Conservation (phyloP, 129 eudicot species). For the carrot (Daucus carota) region DNA sequence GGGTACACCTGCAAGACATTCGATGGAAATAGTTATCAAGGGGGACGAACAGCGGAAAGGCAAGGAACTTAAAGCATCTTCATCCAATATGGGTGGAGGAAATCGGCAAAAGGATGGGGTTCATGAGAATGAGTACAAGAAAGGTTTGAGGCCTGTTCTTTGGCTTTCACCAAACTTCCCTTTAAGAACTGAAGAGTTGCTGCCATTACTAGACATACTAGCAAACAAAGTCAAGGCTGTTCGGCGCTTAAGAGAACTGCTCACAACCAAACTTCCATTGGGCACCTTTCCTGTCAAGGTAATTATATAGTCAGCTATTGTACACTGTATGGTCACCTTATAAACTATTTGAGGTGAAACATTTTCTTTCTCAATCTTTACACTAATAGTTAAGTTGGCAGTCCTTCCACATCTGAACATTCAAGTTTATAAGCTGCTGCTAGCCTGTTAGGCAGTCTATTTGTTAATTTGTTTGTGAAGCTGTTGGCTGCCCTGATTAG, state of each 20-base stretch:
- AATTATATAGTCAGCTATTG: not conserved
- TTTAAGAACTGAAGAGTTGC: constrained; percentile 68
- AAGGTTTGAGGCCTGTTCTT: constrained; percentile 87
- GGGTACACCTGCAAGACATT: constrained; percentile 23
- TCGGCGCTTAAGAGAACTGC: constrained; percentile 76
- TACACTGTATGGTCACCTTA: not conserved
- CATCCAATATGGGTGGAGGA: constrained; percentile 34
- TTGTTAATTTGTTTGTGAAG: not conserved
- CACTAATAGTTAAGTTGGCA: not conserved
- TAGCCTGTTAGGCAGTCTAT: not conserved
- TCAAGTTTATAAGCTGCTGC: not conserved
- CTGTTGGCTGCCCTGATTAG: not conserved
- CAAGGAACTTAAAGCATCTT: constrained; percentile 45
- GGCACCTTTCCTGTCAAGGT: constrained; percentile 99
- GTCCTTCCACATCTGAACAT: not conserved
- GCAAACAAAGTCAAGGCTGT: constrained; percentile 98
- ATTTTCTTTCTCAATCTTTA: not conserved
- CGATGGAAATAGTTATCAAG: constrained; percentile 25
- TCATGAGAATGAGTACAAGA: constrained; percentile 83
- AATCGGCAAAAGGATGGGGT: constrained; percentile 50
- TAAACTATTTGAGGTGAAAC: not conserved
- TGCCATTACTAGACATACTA: constrained; percentile 87
- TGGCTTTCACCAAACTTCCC: constrained; percentile 92
- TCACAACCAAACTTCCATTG: constrained; percentile 89
- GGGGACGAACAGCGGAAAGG: constrained; percentile 40